Base-by-base conservation (phyloP, 768 basidiomycete species). In the Dioszegia aurantiaca region DNA sequence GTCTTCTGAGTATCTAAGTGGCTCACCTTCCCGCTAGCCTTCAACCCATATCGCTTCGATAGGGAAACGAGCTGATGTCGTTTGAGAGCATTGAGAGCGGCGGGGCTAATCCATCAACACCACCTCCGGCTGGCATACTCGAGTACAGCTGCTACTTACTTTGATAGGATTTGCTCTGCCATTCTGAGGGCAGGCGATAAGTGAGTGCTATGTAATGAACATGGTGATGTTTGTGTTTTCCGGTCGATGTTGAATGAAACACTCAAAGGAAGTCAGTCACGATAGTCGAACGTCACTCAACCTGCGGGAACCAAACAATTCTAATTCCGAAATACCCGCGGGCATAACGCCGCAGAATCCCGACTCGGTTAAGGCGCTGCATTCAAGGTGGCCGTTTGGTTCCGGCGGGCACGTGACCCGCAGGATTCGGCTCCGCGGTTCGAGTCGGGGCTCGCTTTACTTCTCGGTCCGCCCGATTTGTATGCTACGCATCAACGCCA, bases 11-110 rank as follows among this genome's bases (percentile, higher is more conserved):
- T 19, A 12, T 31, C 17, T 30, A 48, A 23, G 21, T n/a, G 12
- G 17, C 56, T 48, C 16, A 73, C 71, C 64, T 73, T 73, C 16
- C 71, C 71, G 52, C 63, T 65, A 11, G 68, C 64, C 37, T 60
- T 70, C 24, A 73, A 56, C 14, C 67, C 71, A 61, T 73, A 73
- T 53, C 62, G 58, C 49, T 65, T 66, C 2, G 69, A 73, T 14
- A 73, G 52, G 19, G 71, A 70, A 2, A 70, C 63, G 9, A 73
- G 67, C 40, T 73, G 71, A 62, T 68, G 64, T 30, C 71, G 47
- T 52, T 73, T 70, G 16, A 73, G 55, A 6, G 68, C 66, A 40
- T 63, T 49, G n/a, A 73, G 58, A 24, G 71, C 71, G 2, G 71
- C 65, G 1, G 68, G 63, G 36, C 71, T 70, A 43, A 16, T 56